phyloP scores from a whole-genome alignment of 148 eudicot species.

The Chenopodium suecicum region DNA sequence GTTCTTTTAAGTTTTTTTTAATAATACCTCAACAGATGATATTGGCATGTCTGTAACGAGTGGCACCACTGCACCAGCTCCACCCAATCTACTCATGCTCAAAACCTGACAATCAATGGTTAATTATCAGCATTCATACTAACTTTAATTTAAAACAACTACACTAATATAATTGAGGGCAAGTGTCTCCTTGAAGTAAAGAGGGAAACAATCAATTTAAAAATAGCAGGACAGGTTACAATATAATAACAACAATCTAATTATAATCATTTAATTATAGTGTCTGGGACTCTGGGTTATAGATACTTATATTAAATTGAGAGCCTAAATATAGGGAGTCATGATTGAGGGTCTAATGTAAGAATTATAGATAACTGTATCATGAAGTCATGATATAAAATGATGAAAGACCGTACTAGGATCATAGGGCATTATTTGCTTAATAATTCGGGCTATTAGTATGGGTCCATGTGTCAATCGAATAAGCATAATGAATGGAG shows the following conservation, averaged over 20 bases:
- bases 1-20: not conserved
- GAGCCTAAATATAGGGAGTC: conserved; percentile 24
- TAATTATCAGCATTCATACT: conserved; percentile 5
- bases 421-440: conserved; percentile 24
- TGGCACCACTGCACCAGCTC: conserved; percentile 78
- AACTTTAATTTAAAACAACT: conserved; percentile 7
- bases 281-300: conserved; percentile 8
- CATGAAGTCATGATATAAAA: conserved; percentile 30
- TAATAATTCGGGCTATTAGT: conserved; percentile 15
- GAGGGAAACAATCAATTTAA: not conserved
- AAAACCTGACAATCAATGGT: conserved; percentile 45
- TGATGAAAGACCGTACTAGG: conserved; percentile 25
- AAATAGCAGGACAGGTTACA: conserved; percentile 17
- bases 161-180: not conserved
- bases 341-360: conserved; percentile 27
- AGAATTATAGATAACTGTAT: conserved; percentile 21
- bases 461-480: conserved; percentile 23
- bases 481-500: conserved; percentile 7
- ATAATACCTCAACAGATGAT: conserved; percentile 57
- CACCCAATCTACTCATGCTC: conserved; percentile 82
- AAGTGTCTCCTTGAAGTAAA: conserved; percentile 31
- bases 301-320: conserved; percentile 24
- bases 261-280: conserved; percentile 21
- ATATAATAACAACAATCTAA: conserved; percentile 3
- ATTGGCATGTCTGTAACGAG: conserved; percentile 64